Percentiles rank a stretch among this genome's conserved stretches.
Evolutionary conservation across 768 basidiomycete species (phyloP).

Genomic region (Agaricus blazei): DNA sequence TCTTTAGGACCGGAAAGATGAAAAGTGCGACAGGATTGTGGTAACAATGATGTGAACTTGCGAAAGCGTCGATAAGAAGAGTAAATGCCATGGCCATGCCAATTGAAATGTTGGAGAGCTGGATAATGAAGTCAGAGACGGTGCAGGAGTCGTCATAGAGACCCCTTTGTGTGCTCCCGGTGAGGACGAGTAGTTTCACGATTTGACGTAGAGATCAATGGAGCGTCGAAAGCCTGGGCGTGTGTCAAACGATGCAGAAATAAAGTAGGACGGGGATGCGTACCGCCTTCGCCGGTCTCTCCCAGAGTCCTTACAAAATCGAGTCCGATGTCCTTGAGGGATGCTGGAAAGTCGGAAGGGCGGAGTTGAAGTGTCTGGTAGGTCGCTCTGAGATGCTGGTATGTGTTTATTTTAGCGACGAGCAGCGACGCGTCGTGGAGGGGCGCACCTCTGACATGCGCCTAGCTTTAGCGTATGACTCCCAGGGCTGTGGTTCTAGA

Average conservation of each 20-base stretch:
- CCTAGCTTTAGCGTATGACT: slow-evolving; percentile 74
- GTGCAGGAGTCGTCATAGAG: no score
- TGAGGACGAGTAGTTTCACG: neutral
- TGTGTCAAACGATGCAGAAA: neutral
- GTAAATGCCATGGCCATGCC: no score
- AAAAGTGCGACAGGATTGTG: no score
- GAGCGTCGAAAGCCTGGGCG: slow-evolving; percentile 53
- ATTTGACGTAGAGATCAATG: slow-evolving; percentile 58
- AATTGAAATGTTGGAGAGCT: no score
- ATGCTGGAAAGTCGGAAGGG: slow-evolving; percentile 54
- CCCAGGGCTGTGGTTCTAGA: slow-evolving; percentile 84
- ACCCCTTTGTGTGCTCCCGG: no score
- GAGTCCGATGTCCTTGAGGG: slow-evolving; percentile 64
- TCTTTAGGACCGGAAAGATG: no score
- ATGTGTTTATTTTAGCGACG: no score
- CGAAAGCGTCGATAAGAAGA: no score
- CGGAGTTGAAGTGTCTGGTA: slow-evolving; percentile 50
- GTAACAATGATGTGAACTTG: no score
- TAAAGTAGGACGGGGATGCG: slow-evolving; percentile 14
- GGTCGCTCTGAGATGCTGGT: slow-evolving; percentile 54
- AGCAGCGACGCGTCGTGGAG: neutral
- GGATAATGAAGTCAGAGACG: no score
- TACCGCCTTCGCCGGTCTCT: slow-evolving; percentile 61
- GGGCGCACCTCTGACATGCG: slow-evolving; percentile 53
- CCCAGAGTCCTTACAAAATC: slow-evolving; percentile 42